A percentile compares a stretch with the other conserved stretches of the same genome.
phyloP scores from a whole-genome alignment of 2,329 filamentous ascomycete species.

The Fusarium heterosporum region DNA sequence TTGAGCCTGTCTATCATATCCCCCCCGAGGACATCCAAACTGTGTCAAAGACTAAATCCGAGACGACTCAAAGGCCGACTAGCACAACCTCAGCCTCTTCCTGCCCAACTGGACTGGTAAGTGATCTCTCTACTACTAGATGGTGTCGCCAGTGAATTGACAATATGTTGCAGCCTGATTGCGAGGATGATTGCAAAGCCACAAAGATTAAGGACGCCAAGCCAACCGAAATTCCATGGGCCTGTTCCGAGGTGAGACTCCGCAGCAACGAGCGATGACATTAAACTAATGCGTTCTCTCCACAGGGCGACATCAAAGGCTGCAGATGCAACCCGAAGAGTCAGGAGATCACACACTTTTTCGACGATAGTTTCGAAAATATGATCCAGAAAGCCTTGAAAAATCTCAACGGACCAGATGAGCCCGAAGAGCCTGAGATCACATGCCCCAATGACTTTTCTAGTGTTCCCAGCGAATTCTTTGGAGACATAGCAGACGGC shows the following conservation, averaged over 20 bases:
- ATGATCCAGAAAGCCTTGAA: neutral
- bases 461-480: neutral
- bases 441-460: neutral
- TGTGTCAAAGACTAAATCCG: neutral
- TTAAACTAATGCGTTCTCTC: neutral
- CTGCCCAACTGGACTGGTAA: neutral
- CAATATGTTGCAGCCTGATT: neutral
- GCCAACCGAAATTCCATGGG: neutral
- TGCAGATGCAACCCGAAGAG: neutral
- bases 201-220: neutral
- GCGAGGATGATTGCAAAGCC: neutral
- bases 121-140: neutral
- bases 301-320: neutral
- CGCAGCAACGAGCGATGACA: too few relatives aligned
- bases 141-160: neutral
- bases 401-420: neutral
- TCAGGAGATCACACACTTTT: neutral
- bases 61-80: neutral
- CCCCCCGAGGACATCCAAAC: slow-evolving; percentile 8
- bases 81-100: neutral
- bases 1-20: slow-evolving; percentile 11
- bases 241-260: neutral
- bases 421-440: neutral
- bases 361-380: neutral
- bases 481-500: neutral